phyloP scores from a whole-genome alignment of 495 filamentous ascomycete genomes.

The Neurospora africana region DNA sequence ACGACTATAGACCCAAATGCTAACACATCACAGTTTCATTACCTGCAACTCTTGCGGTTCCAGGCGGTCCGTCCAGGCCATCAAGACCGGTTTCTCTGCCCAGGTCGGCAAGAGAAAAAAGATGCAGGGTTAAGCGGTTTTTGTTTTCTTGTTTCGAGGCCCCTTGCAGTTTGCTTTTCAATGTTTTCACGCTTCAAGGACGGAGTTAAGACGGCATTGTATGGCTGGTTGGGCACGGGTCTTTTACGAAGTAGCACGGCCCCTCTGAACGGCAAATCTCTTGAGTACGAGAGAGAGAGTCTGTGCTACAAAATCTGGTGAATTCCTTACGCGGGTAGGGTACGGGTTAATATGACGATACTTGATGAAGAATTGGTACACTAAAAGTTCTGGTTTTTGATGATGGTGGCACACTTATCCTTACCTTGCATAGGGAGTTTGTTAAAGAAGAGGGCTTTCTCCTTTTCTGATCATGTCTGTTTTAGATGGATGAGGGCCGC shows the following conservation, averaged over 20 bases:
- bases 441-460: neutral
- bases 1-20: conserved; percentile 45
- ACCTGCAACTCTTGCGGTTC: conserved; percentile 66
- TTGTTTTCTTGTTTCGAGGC: neutral
- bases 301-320: neutral
- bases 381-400: neutral
- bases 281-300: neutral
- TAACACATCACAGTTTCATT: conserved; percentile 26
- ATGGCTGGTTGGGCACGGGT: conserved; percentile 2
- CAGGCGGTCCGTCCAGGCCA: conserved; percentile 83
- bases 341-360: neutral
- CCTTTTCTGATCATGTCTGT: neutral
- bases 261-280: neutral
- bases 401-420: neutral
- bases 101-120: conserved; percentile 91
- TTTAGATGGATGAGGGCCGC: neutral
- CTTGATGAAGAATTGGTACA: conserved; percentile 1
- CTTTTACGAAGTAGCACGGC: conserved; percentile 1
- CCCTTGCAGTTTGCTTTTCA: conserved; percentile 6
- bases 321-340: neutral
- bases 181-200: conserved; percentile 1
- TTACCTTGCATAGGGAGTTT: neutral
- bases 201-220: conserved; percentile 6
- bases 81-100: conserved; percentile 99
- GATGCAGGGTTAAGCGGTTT: conserved; percentile 30